Percentiles rank a stretch among this genome's conserved stretches.
Evolutionary conservation across 2,329 filamentous ascomycete genomes (phyloP).

Genomic region (Fusarium sp.): DNA sequence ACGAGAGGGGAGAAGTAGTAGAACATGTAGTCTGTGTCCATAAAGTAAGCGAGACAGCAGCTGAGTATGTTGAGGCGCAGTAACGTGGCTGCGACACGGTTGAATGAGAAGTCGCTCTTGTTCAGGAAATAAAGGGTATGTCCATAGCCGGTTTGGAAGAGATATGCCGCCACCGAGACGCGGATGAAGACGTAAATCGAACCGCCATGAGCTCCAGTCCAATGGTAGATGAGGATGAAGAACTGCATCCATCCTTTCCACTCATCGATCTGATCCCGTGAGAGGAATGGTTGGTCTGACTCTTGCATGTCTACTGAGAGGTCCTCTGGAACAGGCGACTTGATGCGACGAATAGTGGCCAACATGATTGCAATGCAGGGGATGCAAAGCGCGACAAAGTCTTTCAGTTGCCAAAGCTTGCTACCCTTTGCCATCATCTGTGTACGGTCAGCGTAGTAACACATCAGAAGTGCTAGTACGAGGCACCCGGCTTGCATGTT

Average conservation of each 20-base stretch:
- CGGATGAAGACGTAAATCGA: slow-evolving; percentile 64
- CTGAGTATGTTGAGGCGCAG: slow-evolving; percentile 67
- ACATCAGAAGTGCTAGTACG: slow-evolving; percentile 33
- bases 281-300: background rate
- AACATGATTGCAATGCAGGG: background rate
- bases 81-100: slow-evolving; percentile 60
- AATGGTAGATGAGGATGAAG: slow-evolving; percentile 63
- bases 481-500: slow-evolving; percentile 38
- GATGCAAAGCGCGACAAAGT: slow-evolving; percentile 16
- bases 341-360: slow-evolving; percentile 18
- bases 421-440: slow-evolving; percentile 42
- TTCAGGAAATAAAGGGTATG: slow-evolving; percentile 67
- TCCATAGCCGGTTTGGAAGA: slow-evolving; percentile 70
- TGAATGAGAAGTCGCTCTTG: slow-evolving; percentile 64
- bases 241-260: slow-evolving; percentile 74
- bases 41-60: slow-evolving; percentile 61
- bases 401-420: slow-evolving; percentile 14
- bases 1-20: slow-evolving; percentile 69
- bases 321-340: fast-evolving
- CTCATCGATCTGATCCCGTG: slow-evolving; percentile 63
- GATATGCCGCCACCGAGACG: slow-evolving; percentile 64
- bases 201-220: slow-evolving; percentile 57
- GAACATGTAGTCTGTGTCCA: slow-evolving; percentile 60
- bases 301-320: background rate
- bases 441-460: slow-evolving; percentile 42